A percentile compares a stretch with the other conserved stretches of the same genome.
Evolutionary conservation across 176 grass and related monocot species (phyloP).

Genomic region (Oryza meridionalis): DNA sequence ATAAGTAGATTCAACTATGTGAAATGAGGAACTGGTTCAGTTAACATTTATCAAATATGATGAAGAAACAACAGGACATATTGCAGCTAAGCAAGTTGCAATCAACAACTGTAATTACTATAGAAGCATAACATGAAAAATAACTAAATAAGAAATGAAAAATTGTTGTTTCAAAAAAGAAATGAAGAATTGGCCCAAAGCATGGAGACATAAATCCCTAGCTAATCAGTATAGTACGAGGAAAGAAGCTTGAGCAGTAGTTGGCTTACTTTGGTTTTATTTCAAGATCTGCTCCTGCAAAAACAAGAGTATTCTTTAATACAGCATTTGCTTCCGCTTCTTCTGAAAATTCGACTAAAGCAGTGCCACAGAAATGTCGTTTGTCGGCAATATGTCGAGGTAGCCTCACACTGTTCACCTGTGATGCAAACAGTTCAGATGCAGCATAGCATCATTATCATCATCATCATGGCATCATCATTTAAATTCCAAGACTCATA

Average conservation of each 20-base stretch:
- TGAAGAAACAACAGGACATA: slow-evolving; percentile 18
- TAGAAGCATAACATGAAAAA: slow-evolving; percentile 21
- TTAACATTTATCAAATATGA: not conserved
- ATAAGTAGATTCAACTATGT: slow-evolving; percentile 15
- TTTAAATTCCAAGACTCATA: slow-evolving; percentile 8
- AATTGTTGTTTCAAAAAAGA: too few species aligned
- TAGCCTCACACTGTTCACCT: slow-evolving; percentile 96
- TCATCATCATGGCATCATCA: not conserved
- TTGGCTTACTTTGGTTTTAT: slow-evolving; percentile 77
- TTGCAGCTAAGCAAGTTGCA: not conserved
- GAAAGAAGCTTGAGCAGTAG: slow-evolving; percentile 34
- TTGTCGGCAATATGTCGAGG: slow-evolving; percentile 77
- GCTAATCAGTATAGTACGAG: not conserved
- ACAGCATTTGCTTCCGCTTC: slow-evolving; percentile 76
- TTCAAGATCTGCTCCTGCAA: slow-evolving; percentile 69
- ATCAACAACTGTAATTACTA: not conserved
- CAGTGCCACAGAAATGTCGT: slow-evolving; percentile 75
- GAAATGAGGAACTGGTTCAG: slow-evolving; percentile 15
- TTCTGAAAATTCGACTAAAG: slow-evolving; percentile 92
- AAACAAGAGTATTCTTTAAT: slow-evolving; percentile 56
- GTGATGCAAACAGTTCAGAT: slow-evolving; percentile 31
- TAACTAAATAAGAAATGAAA: too few species aligned
- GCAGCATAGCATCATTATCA: slow-evolving; percentile 10
- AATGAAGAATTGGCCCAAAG: not conserved
- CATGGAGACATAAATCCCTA: slow-evolving; percentile 13